Percentiles rank a stretch among this genome's conserved stretches.
Evolutionary conservation across 2,329 filamentous ascomycete genomes (phyloP).

Genomic region (Colletotrichum sp.): DNA sequence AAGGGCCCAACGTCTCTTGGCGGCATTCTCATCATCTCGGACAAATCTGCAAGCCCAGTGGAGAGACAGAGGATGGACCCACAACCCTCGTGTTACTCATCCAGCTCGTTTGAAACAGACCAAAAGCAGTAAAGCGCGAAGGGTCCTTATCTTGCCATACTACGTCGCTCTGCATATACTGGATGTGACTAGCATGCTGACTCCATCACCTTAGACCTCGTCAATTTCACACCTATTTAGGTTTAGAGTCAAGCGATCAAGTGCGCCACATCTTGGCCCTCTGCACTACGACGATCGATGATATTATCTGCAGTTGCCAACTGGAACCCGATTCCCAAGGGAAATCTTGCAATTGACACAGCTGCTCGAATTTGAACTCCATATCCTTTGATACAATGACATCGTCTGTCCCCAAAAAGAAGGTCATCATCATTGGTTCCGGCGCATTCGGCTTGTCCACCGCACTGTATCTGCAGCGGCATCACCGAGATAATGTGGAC

Average conservation of each 20-base stretch:
- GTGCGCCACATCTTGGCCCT: not conserved
- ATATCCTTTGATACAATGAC: not conserved
- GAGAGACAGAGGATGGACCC: not conserved
- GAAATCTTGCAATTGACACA: fast-evolving
- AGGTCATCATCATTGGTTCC: not conserved
- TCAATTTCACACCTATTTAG: not conserved
- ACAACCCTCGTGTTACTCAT: not conserved
- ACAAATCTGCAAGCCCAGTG: too few relatives aligned
- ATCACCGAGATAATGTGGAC: not conserved
- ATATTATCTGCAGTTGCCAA: not conserved
- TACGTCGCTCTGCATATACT: not conserved
- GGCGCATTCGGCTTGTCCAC: not conserved
- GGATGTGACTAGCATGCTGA: not conserved
- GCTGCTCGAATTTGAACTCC: fast-evolving
- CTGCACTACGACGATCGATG: not conserved
- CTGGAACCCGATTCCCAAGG: not conserved
- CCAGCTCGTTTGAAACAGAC: not conserved
- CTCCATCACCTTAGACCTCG: not conserved
- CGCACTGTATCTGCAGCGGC: not conserved
- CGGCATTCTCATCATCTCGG: too few relatives aligned
- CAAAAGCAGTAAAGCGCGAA: not conserved
- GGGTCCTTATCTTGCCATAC: not conserved
- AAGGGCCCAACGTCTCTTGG: too few relatives aligned
- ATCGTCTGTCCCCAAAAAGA: not conserved
- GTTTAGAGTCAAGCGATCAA: not conserved